Evolutionary conservation across 1,139 yeast species (phyloP), one percentile per base, ranked within the genome.

Genomic region (Groenewaldozyma sp.): DNA sequence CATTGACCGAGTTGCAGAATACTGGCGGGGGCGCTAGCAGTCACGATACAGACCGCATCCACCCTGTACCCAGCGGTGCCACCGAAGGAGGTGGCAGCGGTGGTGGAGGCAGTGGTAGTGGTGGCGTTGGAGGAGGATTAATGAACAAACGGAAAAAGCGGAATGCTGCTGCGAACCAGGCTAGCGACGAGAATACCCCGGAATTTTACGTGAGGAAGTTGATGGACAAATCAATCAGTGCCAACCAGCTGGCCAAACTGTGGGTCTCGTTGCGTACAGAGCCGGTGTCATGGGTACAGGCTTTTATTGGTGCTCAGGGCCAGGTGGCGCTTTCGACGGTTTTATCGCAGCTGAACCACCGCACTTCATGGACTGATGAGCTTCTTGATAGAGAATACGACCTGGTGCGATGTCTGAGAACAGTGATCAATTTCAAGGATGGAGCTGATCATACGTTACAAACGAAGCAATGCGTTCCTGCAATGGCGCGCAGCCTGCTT

Each of bases 221-320:
- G 46, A 70, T 88, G 56, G 78, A 82, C 34, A 80, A 81, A 50
- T 63, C 78, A 28, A 79, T 86, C 39, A 69, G 83, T 4, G 67
- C 79, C 3, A 74, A 75, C 38, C 88, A 87, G 55, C 65, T 91
- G 51, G 84, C 82, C 35, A 83, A 83, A 51, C 69, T 91, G 42
- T 86, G 94, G 82, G 95, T 91, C 3, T 84, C 94, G 34, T 66
- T 91, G 36, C 74, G 97, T 47, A 86, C 97, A 0, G 96, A 88
- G 57, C 94, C 94, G 32, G 73, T 91, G 32, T 80, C 74, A 45
- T 91, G 98, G 98, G 95, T 88, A 1, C 72, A 80, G 42, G 74
- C 70, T 27, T 91, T 91, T 46, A 71, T 86, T 42, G 82, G 78
- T 43, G 74, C 78, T 43, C 96, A 91, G 59, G 98, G 98, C 35